phyloP scores from a whole-genome alignment of 768 basidiomycete genomes.

The Tremella yokohamensis region DNA sequence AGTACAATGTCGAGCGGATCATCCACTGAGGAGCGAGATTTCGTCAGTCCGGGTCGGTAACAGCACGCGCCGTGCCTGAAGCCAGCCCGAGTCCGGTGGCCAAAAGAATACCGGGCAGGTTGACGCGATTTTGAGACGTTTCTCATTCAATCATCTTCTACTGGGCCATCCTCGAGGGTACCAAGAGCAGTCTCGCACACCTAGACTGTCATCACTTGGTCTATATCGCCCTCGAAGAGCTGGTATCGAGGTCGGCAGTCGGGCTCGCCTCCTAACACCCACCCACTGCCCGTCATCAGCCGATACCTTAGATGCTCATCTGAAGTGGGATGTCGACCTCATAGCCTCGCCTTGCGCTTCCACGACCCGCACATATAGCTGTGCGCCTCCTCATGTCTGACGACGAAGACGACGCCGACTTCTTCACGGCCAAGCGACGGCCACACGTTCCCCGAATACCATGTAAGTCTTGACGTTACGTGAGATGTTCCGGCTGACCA shows the following conservation, averaged over 20 bases:
- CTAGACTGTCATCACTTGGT: too few species aligned
- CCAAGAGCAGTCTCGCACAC: too few species aligned
- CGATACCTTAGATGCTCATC: slow-evolving; percentile 3
- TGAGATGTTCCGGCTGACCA: background rate
- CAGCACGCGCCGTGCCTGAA: too few species aligned
- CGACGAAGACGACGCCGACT: slow-evolving; percentile 26
- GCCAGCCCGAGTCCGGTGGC: background rate
- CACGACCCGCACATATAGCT: too few species aligned
- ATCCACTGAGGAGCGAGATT: background rate
- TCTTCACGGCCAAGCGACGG: slow-evolving; percentile 20
- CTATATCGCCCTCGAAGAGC: too few species aligned
- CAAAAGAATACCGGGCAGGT: background rate
- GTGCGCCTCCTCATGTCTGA: slow-evolving; percentile 16
- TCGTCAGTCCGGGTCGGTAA: background rate
- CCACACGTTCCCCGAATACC: background rate
- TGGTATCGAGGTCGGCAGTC: too few species aligned
- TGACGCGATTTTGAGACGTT: background rate
- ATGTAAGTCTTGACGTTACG: slow-evolving; percentile 2
- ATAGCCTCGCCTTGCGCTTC: too few species aligned
- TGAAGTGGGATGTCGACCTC: too few species aligned
- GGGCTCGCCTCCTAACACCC: too few species aligned
- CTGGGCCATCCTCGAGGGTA: too few species aligned
- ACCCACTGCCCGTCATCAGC: slow-evolving; percentile 1
- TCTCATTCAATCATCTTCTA: too few species aligned
- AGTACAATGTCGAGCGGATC: background rate